Base-by-base conservation (phyloP, 805 yeast species). In the Metschnikowia koreensis region DNA sequence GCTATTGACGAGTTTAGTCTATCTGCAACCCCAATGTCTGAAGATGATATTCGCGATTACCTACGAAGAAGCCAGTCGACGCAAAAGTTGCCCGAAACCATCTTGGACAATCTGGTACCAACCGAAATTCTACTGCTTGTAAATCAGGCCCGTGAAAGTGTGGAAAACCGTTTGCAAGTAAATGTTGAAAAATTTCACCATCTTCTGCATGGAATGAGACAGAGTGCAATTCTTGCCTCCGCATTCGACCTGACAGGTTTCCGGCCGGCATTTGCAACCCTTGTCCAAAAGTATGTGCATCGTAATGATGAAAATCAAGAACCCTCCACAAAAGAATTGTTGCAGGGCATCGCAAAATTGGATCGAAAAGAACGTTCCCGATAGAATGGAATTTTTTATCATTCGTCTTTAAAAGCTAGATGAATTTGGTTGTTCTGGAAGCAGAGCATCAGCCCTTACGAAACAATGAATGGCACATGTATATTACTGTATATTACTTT, bases 121-220 rank as follows among this genome's bases (percentile, higher is more conserved):
- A 38, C 31, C 13, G 17, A 47, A 16, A 42, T 38, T 28, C 50
- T 45, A 41, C 31, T 46, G 28, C 37, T 48, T 49, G 51, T 48
- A 26, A 36, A 52, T 7, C 48, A 52, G 36, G 53, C 62, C 26
- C 49, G 55, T 29, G 45, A 53, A 7, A 49, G 52, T 38, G 61
- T 62, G 33, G 56, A 55, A 41, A 48, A 44, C 11, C 50, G 59
- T 28, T 52, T 72, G 27, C 70, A 66, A 46, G 36, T 59, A 1
- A 59, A 67, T 7, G 59, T 79, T 11, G 83, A 79, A 50, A 66
- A 65, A 49, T 60, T 79, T 42, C 69, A 66, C 55, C 61, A 66
- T 46, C 57, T 66, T 39, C 63, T 69, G 44, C 66, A 70, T 58
- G 63, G 62, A 49, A 48, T 74, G 47, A 53, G 56, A 28, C 63